Evolutionary conservation across 192 early-diverging fungal species (phyloP), one percentile per base, ranked within the genome.

Genomic region (Coemansia sp.): DNA sequence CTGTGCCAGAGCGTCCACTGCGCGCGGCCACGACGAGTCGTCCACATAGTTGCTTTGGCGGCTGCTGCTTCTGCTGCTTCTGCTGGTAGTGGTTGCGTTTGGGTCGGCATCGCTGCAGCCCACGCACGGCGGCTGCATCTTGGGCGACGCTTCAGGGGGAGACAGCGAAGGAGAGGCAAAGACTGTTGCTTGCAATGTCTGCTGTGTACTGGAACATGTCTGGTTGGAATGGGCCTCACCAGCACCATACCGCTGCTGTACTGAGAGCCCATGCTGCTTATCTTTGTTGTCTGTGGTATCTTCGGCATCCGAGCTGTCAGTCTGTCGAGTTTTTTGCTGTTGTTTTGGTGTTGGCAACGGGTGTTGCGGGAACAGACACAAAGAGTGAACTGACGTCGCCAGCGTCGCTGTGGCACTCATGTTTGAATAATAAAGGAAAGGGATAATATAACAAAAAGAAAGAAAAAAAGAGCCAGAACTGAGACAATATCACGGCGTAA

Each of bases 1-100:
- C 69, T 68, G 75, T 21, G 65, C 69, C 4, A 71, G 58, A n/a
- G 66, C 62, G 36, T 71, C 75, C 10, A 77, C 75, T 1, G 75
- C 75, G 11, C 32, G 51, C 6, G 72, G 72, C 72, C 72, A 74
- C 41, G 70, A 59, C 39, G 57, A 62, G 21, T 72, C 70, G 43
- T 58, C 54, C 8, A 55, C 47, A 19, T 19, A 40, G 41, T 21
- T 32, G 22, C 37, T 41, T 61, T 45, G 57, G 15, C 40, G 3
- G 21, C 39, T 62, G 52, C 61, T 56, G 26, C 60, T 62, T 45
- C 56, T 48, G 62, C 19, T 47, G 32, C 26, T 54, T 55, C 12
- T 43, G 68, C 37, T 43, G 49, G 19, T 43, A 13, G 42, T 54
- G 22, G 51, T 0, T 8, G 51, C 10, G 9, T 54, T 22, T 12